These are phyloP conservation scores for Triangularia setosa DNA, from an alignment of 2,329 filamentous ascomycete genomes.

Conservation along the genomic window DNA sequence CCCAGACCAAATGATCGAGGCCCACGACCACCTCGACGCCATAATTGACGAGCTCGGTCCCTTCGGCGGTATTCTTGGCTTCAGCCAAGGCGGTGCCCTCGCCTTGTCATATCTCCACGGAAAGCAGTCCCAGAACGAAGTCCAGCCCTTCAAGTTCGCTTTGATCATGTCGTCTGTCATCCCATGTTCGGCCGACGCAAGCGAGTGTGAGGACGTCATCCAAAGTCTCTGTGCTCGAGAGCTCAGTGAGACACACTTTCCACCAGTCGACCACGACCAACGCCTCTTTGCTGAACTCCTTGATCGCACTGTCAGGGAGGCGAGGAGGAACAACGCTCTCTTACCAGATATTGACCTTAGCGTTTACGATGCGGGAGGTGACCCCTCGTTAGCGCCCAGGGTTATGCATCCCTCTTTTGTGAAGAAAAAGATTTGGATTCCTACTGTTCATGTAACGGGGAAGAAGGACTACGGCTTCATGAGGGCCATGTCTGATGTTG, in stretches of 20 bases:
- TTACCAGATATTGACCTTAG: not conserved
- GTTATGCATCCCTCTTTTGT: not conserved
- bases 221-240: not conserved
- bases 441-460: not conserved
- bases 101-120: not conserved
- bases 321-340: not conserved
- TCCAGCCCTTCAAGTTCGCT: not conserved
- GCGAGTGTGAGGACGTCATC: not conserved
- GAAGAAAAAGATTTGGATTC: not conserved
- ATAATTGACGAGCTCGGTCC: not conserved
- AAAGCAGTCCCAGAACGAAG: not conserved
- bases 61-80: not conserved
- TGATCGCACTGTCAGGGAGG: not conserved
- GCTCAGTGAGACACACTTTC: not conserved
- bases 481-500: not conserved
- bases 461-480: not conserved
- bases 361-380: not conserved
- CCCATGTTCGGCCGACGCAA: not conserved
- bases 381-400: not conserved
- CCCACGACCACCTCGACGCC: not conserved
- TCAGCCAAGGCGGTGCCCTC: slow-evolving; percentile 1
- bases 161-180: slow-evolving; percentile 1
- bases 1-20: not conserved
- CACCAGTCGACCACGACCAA: no score
- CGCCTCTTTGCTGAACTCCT: not conserved